A percentile compares a stretch with the other conserved stretches of the same genome.
Evolutionary conservation across 2,329 filamentous ascomycete genomes (phyloP).

Genomic region (Alternaria sp.): DNA sequence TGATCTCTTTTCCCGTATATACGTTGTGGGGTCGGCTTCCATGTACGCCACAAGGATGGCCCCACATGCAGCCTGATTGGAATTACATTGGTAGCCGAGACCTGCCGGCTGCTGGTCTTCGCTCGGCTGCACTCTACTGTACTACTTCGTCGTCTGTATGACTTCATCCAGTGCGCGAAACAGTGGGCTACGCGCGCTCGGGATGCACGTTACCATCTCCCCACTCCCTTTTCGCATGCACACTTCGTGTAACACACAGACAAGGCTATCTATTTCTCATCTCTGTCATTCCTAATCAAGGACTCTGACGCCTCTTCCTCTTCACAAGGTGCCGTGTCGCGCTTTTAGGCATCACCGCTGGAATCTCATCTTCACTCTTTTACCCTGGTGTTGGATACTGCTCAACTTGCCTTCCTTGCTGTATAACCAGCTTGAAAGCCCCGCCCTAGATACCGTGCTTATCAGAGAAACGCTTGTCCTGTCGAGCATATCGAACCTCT

Average conservation of each 20-base stretch:
- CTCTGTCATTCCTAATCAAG: too few relatives aligned
- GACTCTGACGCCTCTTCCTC: neutral
- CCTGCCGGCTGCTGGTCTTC: neutral
- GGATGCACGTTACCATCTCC: neutral
- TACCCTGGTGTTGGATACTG: neutral
- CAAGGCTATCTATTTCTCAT: too few relatives aligned
- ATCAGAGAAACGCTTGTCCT: too few relatives aligned
- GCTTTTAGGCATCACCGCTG: neutral
- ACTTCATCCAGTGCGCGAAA: neutral
- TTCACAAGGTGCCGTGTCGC: neutral
- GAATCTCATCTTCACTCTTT: too few relatives aligned
- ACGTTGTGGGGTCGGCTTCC: slow-evolving; percentile 5
- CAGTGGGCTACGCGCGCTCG: neutral
- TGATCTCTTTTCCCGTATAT: neutral
- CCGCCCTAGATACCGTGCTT: too few relatives aligned
- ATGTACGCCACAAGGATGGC: neutral
- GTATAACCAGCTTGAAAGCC: too few relatives aligned
- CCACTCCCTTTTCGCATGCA: neutral
- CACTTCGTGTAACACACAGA: neutral
- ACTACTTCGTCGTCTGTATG: neutral
- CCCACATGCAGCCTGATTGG: slow-evolving; percentile 9
- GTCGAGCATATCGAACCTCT: too few relatives aligned
- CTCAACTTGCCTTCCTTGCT: neutral
- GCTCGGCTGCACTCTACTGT: neutral
- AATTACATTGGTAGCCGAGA: neutral